These are phyloP conservation scores for Cymodocea nodosa DNA, from an alignment of 116 monocot species.

Conservation along the genomic window DNA sequence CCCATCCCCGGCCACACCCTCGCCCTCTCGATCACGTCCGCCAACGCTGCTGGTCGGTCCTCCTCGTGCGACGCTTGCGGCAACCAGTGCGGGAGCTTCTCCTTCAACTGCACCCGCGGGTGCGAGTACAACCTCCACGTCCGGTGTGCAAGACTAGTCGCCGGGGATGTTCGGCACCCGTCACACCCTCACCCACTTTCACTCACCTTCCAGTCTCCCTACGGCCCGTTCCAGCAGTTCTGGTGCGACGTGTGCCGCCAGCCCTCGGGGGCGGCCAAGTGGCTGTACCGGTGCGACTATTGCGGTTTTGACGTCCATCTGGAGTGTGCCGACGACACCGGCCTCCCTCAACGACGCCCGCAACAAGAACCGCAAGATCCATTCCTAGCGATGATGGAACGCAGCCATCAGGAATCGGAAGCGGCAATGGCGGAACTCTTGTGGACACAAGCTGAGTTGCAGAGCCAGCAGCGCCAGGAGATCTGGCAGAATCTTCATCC, in stretches of 20 bases:
- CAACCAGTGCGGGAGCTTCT: neutral
- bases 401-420: neutral
- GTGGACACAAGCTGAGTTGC: neutral
- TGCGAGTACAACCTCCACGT: conserved; percentile 2
- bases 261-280: neutral
- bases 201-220: neutral
- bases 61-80: conserved; percentile 7
- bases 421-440: neutral
- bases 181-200: neutral
- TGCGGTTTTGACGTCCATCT: conserved; percentile 1
- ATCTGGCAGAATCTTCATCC: no score
- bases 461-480: no score
- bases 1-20: neutral
- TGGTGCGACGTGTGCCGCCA: neutral
- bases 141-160: neutral
- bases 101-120: conserved; percentile 2
- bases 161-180: neutral
- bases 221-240: neutral
- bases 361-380: neutral
- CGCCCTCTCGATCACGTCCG: neutral
- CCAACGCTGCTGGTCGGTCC: no score
- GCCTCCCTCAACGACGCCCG: neutral
- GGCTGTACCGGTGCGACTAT: neutral
- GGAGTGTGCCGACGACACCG: neutral
- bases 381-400: neutral